Base-by-base conservation (phyloP, 169 alveolate species). In the Eimeria necatrix region DNA sequence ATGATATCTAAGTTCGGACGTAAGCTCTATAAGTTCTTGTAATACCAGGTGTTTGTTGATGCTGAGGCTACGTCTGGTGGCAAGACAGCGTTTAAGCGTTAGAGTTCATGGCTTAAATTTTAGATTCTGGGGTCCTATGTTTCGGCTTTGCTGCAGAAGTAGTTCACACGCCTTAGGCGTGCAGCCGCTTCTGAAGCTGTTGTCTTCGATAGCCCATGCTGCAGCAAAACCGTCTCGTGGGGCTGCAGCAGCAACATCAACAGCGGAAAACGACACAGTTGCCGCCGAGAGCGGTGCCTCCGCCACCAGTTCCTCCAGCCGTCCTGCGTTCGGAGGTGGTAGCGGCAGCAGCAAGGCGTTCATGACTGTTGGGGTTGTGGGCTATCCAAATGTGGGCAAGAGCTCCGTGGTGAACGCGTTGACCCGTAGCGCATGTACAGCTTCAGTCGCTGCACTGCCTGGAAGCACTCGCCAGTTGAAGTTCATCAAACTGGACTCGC, bases 301-400 rank as follows among this genome's bases (percentile, higher is more conserved):
- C 61, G 41, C 64, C 83, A 48, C 49, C 49, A 61, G 41, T 24
- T 24, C 26, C 7, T 20, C 56, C 10, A 85, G 53, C 83, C 32
- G 81, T 61, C 64, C 76, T 41, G 14, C 56, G 24, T 2, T 52
- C 41, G n/a, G 68, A 46, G 46, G 81, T 41, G 24, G 64, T 64
- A 61, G 49, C 83, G 46, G 93, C 84, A 64, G 93, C 81, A 64
- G 76, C 51, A 98, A 98, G 96, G 95, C 96, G 51, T 94, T 97
- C 41, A 97, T 98, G 74, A 96, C 98, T 20, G 99, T 99, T 18
- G 99, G 99, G 24, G 99, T 99, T 18, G 97, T 98, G 93, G 99
- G 99, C 3, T 98, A 97, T 85, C 99, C 99, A 14, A 98, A 98
- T 95, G 99, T 98, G 64, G 99, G 99, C 4, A 99, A 98, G 96